A percentile compares a stretch with the other conserved stretches of the same genome.
These are phyloP conservation scores for Epichloe typhina DNA, from an alignment of 2,329 filamentous ascomycete genomes.

Conservation along the genomic window DNA sequence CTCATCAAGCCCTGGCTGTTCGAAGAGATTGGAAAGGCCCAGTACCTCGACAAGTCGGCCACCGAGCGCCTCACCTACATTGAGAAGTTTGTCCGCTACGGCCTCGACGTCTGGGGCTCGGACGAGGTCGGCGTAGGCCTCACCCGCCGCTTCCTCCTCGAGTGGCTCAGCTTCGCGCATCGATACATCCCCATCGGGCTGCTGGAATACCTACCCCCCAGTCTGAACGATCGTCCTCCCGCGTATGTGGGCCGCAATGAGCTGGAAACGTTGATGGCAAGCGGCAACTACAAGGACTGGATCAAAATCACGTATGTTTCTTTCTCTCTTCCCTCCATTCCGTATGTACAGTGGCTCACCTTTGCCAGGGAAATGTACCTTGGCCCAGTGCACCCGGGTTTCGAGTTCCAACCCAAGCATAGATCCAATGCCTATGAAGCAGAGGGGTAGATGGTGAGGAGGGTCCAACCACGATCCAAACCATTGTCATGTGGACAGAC, in stretches of 20 bases:
- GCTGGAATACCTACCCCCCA: conserved; percentile 76
- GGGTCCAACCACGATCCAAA: too few relatives aligned
- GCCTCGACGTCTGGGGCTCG: conserved; percentile 87
- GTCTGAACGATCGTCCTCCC: conserved; percentile 78
- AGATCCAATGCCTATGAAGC: conserved; percentile 86
- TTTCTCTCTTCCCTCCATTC: background rate
- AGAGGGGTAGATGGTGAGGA: conserved; percentile 33
- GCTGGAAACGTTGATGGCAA: conserved; percentile 83
- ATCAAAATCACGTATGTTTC: conserved; percentile 81
- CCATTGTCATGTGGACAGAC: background rate
- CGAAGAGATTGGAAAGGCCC: conserved; percentile 82
- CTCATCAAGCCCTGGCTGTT: conserved; percentile 98
- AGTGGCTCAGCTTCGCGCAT: conserved; percentile 89
- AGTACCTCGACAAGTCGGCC: conserved; percentile 92
- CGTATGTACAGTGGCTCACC: background rate
- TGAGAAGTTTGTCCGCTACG: conserved; percentile 81
- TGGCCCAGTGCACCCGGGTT: conserved; percentile 76
- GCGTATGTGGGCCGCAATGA: conserved; percentile 76
- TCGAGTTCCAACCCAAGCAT: conserved; percentile 94
- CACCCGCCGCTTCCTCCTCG: conserved; percentile 81
- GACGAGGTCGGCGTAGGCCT: conserved; percentile 89
- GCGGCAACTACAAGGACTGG: conserved; percentile 91
- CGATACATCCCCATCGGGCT: conserved; percentile 85
- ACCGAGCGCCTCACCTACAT: conserved; percentile 74
- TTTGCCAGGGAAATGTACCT: conserved; percentile 83